Base-by-base conservation (phyloP, 2,329 filamentous ascomycete genomes). In the Clonostachys rosea region DNA sequence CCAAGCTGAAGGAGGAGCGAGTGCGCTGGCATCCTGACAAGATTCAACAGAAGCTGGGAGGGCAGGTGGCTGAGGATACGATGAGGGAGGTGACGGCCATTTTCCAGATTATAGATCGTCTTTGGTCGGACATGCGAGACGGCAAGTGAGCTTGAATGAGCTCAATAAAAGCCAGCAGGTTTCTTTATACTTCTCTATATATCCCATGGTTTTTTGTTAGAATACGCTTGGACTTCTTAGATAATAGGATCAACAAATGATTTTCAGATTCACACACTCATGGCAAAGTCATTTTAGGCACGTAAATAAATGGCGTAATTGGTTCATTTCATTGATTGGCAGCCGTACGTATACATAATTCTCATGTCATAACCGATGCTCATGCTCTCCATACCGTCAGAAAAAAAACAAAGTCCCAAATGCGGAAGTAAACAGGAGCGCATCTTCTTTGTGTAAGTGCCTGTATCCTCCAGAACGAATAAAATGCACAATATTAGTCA, bases 1-100 rank as follows among this genome's bases (percentile, higher is more conserved):
- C 71, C 8, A 69, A 65, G 49, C 73, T 97, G 45, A 96, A 95
- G 66, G 72, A 82, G 6, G 94, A 99, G 71, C 82, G 94, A 45
- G 84, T 97, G 16, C 78, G 91, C 14, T 99, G 94, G 94, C 94
- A 99, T 71, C 94, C 94, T 5, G 94, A 99, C 69, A 99, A 97
- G 74, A 87, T 97, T 47, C 90, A 96, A 71, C 94, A 96, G 69
- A 81, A 84, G 46, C 84, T 95, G 50, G 89, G 90, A 4, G 82
- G 79, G 0, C 71, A 81, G 49, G 81, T 95, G 43, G 86, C 91
- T 43, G 76, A 82, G 20, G 76, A 76, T 5, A 81, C 88, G 4
- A 84, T 95, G 76, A 83, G 81, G 60, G 78, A 83, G 46, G 88
- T 96, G 40, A 99, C 92, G 11, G 87, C 88, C 7, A 85, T 96